Percentiles rank a stretch among this genome's conserved stretches.
Conservation (phyloP, 192 early-diverging fungal species). For the Backusella tarrabulga region DNA sequence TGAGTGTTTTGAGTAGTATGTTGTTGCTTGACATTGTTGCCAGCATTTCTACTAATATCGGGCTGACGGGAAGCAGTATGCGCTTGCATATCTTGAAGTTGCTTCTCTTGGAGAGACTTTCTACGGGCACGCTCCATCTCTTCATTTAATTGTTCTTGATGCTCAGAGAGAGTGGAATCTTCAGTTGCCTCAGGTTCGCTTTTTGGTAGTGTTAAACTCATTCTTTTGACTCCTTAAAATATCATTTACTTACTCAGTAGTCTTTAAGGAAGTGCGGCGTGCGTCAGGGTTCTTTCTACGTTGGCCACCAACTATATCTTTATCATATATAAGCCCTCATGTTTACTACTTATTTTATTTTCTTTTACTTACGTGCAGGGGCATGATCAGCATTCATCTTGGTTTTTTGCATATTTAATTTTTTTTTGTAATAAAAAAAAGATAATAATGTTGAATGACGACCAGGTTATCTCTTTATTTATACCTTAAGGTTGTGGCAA, state of each 20-base stretch:
- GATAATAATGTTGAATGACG: neutral
- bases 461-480: neutral
- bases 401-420: neutral
- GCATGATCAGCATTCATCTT: neutral
- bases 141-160: slow-evolving; percentile 7
- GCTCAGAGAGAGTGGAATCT: neutral
- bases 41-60: slow-evolving; percentile 9
- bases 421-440: neutral
- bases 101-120: neutral
- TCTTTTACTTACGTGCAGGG: neutral
- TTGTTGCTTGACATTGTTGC: neutral
- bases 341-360: neutral
- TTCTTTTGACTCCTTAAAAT: neutral
- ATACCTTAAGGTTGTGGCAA: slow-evolving; percentile 1
- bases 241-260: neutral
- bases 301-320: slow-evolving; percentile 8
- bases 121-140: neutral
- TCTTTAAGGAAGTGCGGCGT: neutral
- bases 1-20: neutral
- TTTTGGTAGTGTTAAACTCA: neutral
- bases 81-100: neutral
- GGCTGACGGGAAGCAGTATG: slow-evolving; percentile 11
- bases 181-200: neutral
- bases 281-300: slow-evolving; percentile 8
- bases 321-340: neutral